phyloP scores from a whole-genome alignment of 306 rosid genomes.

The Trifolium pratense region DNA sequence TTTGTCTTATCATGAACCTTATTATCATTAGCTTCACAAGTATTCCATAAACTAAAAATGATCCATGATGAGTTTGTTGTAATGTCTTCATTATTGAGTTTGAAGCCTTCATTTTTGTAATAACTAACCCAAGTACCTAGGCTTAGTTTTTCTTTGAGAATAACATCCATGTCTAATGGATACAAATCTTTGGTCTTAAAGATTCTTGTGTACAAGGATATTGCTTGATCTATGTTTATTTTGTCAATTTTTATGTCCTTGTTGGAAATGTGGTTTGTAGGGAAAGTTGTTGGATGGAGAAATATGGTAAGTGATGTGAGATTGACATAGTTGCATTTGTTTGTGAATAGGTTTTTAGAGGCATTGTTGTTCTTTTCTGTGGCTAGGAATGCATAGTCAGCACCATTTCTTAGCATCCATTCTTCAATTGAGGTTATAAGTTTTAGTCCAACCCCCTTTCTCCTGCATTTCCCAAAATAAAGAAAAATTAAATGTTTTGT shows the following conservation, averaged over 20 bases:
- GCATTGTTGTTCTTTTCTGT: constrained; percentile 65
- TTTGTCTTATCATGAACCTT: constrained; percentile 57
- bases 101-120: constrained; percentile 52
- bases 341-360: constrained; percentile 64
- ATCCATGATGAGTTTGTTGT: constrained; percentile 62
- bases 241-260: constrained; percentile 57
- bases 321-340: constrained; percentile 62
- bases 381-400: constrained; percentile 62
- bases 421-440: constrained; percentile 72
- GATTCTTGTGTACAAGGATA: constrained; percentile 41
- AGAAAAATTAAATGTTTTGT: background rate
- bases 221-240: constrained; percentile 46
- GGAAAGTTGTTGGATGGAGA: constrained; percentile 51
- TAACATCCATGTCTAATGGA: constrained; percentile 64
- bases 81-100: constrained; percentile 34
- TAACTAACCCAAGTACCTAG: constrained; percentile 79
- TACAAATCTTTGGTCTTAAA: constrained; percentile 57
- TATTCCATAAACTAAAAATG: constrained; percentile 74
- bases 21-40: constrained; percentile 48
- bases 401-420: constrained; percentile 77
- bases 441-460: constrained; percentile 66
- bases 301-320: constrained; percentile 69
- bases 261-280: constrained; percentile 49
- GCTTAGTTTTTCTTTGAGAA: constrained; percentile 68
- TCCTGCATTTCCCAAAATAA: constrained; percentile 31